These are phyloP conservation scores for Rhytidiadelphus loreus DNA, from an alignment of 225 moss, liverwort and hornwort genomes.

Conservation along the genomic window DNA sequence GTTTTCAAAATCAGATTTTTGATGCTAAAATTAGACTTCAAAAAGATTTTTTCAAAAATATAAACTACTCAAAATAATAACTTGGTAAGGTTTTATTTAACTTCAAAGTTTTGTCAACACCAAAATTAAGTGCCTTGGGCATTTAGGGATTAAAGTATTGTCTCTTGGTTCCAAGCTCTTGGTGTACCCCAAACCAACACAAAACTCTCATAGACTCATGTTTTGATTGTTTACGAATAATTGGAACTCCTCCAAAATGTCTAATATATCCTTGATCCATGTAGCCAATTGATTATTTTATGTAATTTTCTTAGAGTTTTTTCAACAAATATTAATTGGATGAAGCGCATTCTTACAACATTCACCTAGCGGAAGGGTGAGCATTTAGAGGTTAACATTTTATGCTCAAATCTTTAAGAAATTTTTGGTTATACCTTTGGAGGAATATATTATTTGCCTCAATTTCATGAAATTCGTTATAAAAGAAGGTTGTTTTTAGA, in stretches of 20 bases:
- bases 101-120: no score
- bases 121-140: no score
- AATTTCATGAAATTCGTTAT: no score
- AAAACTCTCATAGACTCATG: not conserved
- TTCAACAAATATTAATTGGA: not conserved
- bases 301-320: fast-evolving
- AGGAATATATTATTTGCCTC: not conserved
- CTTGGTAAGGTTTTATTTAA: no score
- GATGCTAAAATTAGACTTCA: no score
- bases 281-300: not conserved
- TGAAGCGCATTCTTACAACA: not conserved
- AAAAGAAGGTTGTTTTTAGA: not conserved
- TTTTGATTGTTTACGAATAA: not conserved
- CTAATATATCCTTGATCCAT: not conserved
- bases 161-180: no score
- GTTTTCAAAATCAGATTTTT: no score
- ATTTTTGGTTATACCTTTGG: not conserved
- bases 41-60: no score
- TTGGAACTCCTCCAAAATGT: not conserved
- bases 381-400: not conserved
- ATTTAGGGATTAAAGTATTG: not conserved
- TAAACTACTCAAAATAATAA: no score
- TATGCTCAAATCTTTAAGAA: not conserved
- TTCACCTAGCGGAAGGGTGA: not conserved
- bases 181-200: not conserved